phyloP scores from a whole-genome alignment of 257 asterid species.

The Nicotiana obtusifolia region DNA sequence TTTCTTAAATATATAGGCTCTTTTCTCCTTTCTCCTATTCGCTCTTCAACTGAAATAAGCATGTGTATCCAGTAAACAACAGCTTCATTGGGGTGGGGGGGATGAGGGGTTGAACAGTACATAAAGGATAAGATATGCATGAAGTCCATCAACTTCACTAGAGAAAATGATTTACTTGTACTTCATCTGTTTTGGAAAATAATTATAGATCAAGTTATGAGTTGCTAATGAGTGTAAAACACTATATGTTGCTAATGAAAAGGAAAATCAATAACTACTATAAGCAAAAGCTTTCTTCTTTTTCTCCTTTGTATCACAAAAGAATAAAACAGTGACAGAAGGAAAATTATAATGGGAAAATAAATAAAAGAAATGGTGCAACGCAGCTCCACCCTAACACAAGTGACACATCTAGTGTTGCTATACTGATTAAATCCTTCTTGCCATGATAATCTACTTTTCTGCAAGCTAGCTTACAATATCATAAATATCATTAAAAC shows the following conservation, averaged over 20 bases:
- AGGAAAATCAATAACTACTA: not conserved
- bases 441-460: conserved; percentile 1
- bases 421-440: not conserved
- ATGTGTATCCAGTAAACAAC: too few relatives aligned
- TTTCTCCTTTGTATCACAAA: not conserved
- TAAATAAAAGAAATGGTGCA: not conserved
- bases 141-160: not conserved
- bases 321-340: not conserved
- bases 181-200: not conserved
- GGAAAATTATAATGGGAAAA: not conserved
- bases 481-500: not conserved
- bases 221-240: not conserved
- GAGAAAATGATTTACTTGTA: not conserved
- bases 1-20: too few relatives aligned
- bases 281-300: not conserved
- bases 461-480: conserved; percentile 3
- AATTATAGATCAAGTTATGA: not conserved
- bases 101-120: too few relatives aligned
- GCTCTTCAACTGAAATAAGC: too few relatives aligned
- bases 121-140: too few relatives aligned
- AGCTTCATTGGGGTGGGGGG: too few relatives aligned
- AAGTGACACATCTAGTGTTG: not conserved
- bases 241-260: not conserved
- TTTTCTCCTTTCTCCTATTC: too few relatives aligned
- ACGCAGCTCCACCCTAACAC: not conserved